Base-by-base conservation (phyloP, 495 filamentous ascomycete genomes). In the Aspergillus cavernicola region DNA sequence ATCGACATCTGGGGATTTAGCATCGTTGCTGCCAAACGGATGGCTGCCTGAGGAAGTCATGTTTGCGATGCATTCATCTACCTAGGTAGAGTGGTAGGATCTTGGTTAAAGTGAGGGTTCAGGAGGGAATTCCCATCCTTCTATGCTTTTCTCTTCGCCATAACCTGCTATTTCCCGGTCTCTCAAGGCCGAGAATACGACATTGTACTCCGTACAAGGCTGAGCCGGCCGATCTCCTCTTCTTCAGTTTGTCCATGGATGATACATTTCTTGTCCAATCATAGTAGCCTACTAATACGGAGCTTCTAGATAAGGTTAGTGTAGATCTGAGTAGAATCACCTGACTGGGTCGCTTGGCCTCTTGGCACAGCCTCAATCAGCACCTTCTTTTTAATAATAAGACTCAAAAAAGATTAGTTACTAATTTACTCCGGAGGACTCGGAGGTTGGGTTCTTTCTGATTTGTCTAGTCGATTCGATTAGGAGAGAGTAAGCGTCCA, bases 221-320 rank as follows among this genome's bases (percentile, higher is more conserved):
- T 45, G 31, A 38, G 40, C 40, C 20, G 50, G 31, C 6, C 40
- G 16, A 44, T 52, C 28, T 52, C 16, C 6, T 28, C 40, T 45
- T 16, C 32, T 37, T 12, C 24, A 28, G 37, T 39, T 19, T 12
- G 18, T 22, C 37, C 18, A 22, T 39, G 37, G 26, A 36, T 35
- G 16, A n/a, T 20, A 12, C n/a, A 6, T 16, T 1, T 18, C 9
- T 16, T 19, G 28, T 8, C 58, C 53, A 57, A 57, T 57, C 39
- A 54, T 0, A 35, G 16, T n/a, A n/a, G 11, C 12, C 33, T 24
- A 19, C 54, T 54, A 52, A 49, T 61, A 61, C 58, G 58, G 57
- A 6, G n/a, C 28, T 5, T 24, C 57, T 28, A 28, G 44, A 48
- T 6, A 2, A 12, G 20, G 29, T 26, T 48, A 48, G 32, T 29